Evolutionary conservation across 1,284 basidiomycete species (phyloP), one percentile per base, ranked within the genome.

Genomic region (Tetrapyrgos nigripes): DNA sequence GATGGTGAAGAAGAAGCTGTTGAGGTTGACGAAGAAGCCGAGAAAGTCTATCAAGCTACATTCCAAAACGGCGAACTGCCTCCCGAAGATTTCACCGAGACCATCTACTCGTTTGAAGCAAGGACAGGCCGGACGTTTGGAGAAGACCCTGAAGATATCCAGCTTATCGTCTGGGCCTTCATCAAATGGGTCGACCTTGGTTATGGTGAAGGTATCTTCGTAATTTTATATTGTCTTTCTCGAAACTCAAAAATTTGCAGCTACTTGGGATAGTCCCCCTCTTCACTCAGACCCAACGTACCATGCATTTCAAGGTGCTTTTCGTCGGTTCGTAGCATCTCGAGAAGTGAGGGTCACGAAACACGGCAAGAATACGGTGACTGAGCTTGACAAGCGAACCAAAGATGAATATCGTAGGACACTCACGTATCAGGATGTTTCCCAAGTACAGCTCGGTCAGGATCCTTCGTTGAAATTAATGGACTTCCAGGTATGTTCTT

Each of bases 221-320:
- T 37, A 59, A 28, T 43, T 13, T 14, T 33, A 27, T 27, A 2
- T 29, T 57, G 51, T 37, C 48, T 63, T 67, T 45, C 4, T 17
- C 19, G 4, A 31, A n/a, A 60, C 31, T 40, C 47, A 33, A 50
- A 37, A 28, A 52, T 21, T 59, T 64, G 48, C 71, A 93, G 93
- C 92, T n/a, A 91, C 91, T 9, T 96, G 93, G 92, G 95, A 96
- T 73, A 88, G 93, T 10, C 94, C 94, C 1, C 93, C 93, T 44
- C 80, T 78, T n/a, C 69, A 65, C 2, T 81, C 75, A 37, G 85
- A 88, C 51, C 63, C 73, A 8, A 82, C 81, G 14, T 93, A 90
- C 70, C 67, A 77, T 2, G 85, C 87, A 1, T 96, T 89, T 70
- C 74, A 83, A 61, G 72, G 66, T 1, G 93, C 93, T 4, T 86